Conservation (phyloP, 805 yeast genomes). For the Candida taoyuanica region DNA sequence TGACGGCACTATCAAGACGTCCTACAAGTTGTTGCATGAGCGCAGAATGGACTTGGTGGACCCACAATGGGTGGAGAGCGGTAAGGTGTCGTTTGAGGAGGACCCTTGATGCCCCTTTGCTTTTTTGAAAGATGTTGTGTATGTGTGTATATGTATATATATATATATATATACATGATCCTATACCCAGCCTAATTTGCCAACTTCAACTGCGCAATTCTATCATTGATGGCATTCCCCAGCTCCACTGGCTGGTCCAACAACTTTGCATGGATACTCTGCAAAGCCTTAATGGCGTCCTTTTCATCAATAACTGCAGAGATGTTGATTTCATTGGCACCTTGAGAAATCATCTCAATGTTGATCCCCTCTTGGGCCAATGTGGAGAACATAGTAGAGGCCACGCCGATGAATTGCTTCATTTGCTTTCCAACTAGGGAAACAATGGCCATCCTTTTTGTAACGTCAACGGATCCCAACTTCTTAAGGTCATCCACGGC, state of each 20-base stretch:
- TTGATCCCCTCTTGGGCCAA: constrained; percentile 88
- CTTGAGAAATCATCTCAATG: constrained; percentile 97
- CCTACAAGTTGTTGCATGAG: constrained; percentile 77
- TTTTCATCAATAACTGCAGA: constrained; percentile 86
- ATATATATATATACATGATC: too few species aligned
- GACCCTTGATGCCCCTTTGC: neutral
- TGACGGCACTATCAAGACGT: constrained; percentile 94
- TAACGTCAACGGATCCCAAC: constrained; percentile 86
- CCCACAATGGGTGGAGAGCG: constrained; percentile 68
- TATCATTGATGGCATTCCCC: constrained; percentile 32
- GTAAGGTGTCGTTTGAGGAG: constrained; percentile 50
- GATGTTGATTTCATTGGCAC: constrained; percentile 96
- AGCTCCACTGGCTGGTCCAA: constrained; percentile 42
- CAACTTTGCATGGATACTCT: constrained; percentile 75
- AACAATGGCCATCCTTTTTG: constrained; percentile 83
- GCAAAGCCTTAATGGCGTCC: constrained; percentile 81
- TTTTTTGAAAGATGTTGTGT: neutral
- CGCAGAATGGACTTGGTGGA: constrained; percentile 71
- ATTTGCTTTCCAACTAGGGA: constrained; percentile 95
- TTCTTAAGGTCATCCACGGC: constrained; percentile 76
- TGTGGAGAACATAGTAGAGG: constrained; percentile 94
- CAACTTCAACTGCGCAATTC: constrained; percentile 42
- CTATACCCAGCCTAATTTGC: constrained; percentile 21
- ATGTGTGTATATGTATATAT: neutral
- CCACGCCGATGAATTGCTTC: constrained; percentile 95